Conservation (phyloP, 257 asterid species). For the Solanum pinnatisectum region DNA sequence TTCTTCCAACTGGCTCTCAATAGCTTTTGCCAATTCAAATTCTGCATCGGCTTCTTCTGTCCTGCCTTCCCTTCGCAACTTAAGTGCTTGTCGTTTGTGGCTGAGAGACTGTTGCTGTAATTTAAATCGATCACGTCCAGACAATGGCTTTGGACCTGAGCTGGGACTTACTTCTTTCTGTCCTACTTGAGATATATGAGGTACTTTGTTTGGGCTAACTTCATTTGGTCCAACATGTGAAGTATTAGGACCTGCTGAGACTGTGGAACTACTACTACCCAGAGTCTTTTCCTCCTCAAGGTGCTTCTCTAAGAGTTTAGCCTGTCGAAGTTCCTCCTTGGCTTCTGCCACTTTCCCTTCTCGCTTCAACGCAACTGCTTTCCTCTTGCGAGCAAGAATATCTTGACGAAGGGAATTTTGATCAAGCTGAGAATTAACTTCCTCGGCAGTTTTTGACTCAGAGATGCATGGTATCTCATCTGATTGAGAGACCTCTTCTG, state of each 20-base stretch:
- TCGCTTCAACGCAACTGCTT: slow-evolving; percentile 76
- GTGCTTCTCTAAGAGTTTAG: slow-evolving; percentile 72
- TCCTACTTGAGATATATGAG: slow-evolving; percentile 22
- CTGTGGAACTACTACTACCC: slow-evolving; percentile 12
- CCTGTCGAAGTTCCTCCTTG: slow-evolving; percentile 85
- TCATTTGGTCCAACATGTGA: slow-evolving; percentile 36
- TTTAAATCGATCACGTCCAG: slow-evolving; percentile 71
- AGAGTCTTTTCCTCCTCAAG: slow-evolving; percentile 30
- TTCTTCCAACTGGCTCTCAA: slow-evolving; percentile 67
- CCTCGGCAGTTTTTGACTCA: slow-evolving; percentile 12
- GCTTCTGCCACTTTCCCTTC: slow-evolving; percentile 85
- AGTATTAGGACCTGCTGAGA: slow-evolving; percentile 23
- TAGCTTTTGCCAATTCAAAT: slow-evolving; percentile 63
- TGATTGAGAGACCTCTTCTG: slow-evolving; percentile 15
- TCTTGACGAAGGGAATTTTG: slow-evolving; percentile 37
- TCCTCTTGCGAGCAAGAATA: slow-evolving; percentile 68
- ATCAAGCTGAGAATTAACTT: slow-evolving; percentile 22
- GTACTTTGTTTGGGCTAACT: slow-evolving; percentile 23
- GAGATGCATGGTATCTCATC: slow-evolving; percentile 19
- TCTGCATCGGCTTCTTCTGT: slow-evolving; percentile 77
- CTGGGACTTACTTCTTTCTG: slow-evolving; percentile 43
- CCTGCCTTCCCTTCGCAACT: slow-evolving; percentile 81
- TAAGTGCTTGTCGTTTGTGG: slow-evolving; percentile 76
- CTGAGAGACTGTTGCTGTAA: slow-evolving; percentile 75
- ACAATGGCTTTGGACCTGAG: slow-evolving; percentile 47